Evolutionary conservation across 129 eudicot species (phyloP), one percentile per base, ranked within the genome.

Genomic region (Tagetes patula): DNA sequence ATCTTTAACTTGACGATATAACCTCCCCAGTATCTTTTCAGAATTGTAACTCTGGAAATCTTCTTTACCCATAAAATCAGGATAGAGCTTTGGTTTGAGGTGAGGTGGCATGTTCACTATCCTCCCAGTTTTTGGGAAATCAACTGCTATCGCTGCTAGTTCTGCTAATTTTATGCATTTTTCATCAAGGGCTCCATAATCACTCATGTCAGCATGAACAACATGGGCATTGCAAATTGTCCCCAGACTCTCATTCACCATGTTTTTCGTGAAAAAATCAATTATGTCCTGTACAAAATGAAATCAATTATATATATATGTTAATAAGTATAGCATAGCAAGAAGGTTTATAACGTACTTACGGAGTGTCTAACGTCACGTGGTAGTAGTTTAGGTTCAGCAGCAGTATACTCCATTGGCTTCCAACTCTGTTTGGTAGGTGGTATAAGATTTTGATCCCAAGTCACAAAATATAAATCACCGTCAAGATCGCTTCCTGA

Each of bases 1-100:
- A 20, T 88, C 87, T 81, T 42, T 83, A 13, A 88, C 73, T 9
- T 68, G 81, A 6, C 88, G 82, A 76, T 88, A 88, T 43, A 88
- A 75, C 64, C 68, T 80, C 0, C 90, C 95, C 12, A 88, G 41
- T 11, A 88, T 83, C 66, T 80, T 85, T 3, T 52, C 31, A 10
- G 95, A 88, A 32, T 67, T 70, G 82, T 88, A 88, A 0, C 88
- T 45, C 20, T 83, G 90, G 27, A 72, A 80, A 1, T 78, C 81
- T 43, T 84, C 88, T 70, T 88, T 88, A 12, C 88, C 95, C 95
- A 88, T 64, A 36, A 64, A 64, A 64, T 64, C 69, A 0, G 69
- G 69, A 20, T 64, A 64, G 6, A 39, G 50, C 34, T 64, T 64
- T 39, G 69, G 69, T 41, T 12, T 64, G 0, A 64, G 69, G 33